Conservation (phyloP, 2,329 filamentous ascomycete genomes). For the Stenocarpella maydis region DNA sequence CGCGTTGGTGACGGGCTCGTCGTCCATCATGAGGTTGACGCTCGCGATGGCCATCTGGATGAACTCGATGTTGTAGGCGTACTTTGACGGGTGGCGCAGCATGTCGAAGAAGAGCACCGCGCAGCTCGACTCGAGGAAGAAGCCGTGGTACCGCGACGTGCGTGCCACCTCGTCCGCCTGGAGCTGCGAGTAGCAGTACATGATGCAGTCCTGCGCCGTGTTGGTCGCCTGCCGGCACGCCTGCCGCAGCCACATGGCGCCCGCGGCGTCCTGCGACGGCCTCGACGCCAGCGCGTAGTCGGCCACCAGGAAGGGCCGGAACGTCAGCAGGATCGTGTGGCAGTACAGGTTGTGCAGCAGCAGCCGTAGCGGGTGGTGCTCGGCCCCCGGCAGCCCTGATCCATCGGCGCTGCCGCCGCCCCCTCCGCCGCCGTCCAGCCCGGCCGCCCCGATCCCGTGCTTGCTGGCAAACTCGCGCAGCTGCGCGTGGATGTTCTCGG, state of each 20-base stretch:
- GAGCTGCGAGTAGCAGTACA: conserved; percentile 36
- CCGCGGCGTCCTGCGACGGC: conserved; percentile 7
- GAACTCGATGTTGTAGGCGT: conserved; percentile 43
- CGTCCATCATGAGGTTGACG: conserved; percentile 39
- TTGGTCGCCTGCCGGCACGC: conserved; percentile 43
- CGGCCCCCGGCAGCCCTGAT: neutral
- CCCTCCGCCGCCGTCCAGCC: neutral
- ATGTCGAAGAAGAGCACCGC: conserved; percentile 44
- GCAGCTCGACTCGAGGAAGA: conserved; percentile 43
- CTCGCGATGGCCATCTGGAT: conserved; percentile 40
- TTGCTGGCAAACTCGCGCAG: conserved; percentile 39
- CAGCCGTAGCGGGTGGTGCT: conserved; percentile 32
- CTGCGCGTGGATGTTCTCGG: conserved; percentile 39
- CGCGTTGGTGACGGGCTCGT: conserved; percentile 37
- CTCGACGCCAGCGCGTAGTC: conserved; percentile 37
- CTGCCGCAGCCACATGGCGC: conserved; percentile 43
- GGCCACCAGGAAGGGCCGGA: conserved; percentile 41
- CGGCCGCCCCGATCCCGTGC: conserved; percentile 36
- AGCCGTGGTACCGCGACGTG: conserved; percentile 37
- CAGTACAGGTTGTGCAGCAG: conserved; percentile 37
- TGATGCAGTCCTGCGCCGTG: conserved; percentile 43
- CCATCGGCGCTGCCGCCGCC: too few species aligned
- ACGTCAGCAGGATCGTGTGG: conserved; percentile 38
- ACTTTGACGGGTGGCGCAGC: conserved; percentile 41
- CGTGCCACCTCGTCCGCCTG: conserved; percentile 33